A percentile compares a stretch with the other conserved stretches of the same genome.
These are phyloP conservation scores for Agrocybe pediades DNA, from an alignment of 768 basidiomycete species.

Conservation along the genomic window DNA sequence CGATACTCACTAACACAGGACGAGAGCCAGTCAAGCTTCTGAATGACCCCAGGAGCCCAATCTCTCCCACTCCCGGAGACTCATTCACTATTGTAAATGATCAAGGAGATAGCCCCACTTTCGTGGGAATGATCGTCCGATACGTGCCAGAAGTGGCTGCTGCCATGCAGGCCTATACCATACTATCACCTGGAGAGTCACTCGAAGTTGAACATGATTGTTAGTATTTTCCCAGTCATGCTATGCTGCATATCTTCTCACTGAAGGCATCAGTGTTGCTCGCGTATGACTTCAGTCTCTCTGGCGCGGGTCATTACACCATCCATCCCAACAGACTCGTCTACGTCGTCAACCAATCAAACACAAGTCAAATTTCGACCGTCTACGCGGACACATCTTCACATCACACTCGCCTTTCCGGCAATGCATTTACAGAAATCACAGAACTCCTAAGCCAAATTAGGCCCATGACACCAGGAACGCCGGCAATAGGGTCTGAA, in stretches of 20 bases:
- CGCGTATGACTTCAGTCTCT: neutral
- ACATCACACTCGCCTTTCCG: neutral
- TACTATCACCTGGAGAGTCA: neutral
- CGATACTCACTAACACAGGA: neutral
- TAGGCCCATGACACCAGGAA: neutral
- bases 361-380: neutral
- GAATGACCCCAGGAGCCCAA: neutral
- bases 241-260: neutral
- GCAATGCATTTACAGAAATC: neutral
- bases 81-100: neutral
- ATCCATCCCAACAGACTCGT: neutral
- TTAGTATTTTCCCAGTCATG: neutral
- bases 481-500: too few species aligned
- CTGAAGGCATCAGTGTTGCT: too few species aligned
- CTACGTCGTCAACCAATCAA: neutral
- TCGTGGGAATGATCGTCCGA: neutral
- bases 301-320: neutral
- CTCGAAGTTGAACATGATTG: neutral
- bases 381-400: neutral
- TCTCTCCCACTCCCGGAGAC: neutral
- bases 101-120: neutral
- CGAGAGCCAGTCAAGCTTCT: neutral
- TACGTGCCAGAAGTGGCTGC: neutral
- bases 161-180: neutral
- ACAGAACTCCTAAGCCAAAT: conserved; percentile 5